phyloP scores from a whole-genome alignment of 306 rosid genomes.

The Rosa chinensis region DNA sequence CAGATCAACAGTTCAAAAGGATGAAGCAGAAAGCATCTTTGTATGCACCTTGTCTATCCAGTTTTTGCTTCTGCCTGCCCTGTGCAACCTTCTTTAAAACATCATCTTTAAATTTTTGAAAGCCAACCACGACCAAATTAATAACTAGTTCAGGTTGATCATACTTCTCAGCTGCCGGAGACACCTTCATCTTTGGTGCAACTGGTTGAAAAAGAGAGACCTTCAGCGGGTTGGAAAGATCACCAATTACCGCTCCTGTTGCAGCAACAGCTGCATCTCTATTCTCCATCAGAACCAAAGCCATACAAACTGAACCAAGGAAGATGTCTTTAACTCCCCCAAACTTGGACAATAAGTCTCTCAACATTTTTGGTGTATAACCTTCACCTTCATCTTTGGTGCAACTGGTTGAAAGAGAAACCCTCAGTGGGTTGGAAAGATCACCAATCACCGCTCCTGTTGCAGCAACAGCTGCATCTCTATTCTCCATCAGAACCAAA shows the following conservation, averaged over 20 bases:
- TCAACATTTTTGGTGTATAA: conserved; percentile 64
- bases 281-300: conserved; percentile 72
- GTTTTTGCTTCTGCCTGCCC: conserved; percentile 19
- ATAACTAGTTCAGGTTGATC: conserved; percentile 41
- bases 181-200: conserved; percentile 8
- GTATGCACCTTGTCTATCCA: not conserved
- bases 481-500: too few species aligned
- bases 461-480: too few species aligned
- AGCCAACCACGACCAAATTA: conserved; percentile 52
- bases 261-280: conserved; percentile 83
- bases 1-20: not conserved
- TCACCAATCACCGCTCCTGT: too few species aligned
- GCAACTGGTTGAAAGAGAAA: too few species aligned
- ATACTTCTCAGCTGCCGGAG: conserved; percentile 23
- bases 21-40: not conserved
- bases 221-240: conserved; percentile 9
- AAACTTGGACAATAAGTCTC: conserved; percentile 56
- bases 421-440: too few species aligned
- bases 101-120: conserved; percentile 71
- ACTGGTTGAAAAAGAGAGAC: conserved; percentile 59
- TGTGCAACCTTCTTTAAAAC: conserved; percentile 67
- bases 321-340: conserved; percentile 53
- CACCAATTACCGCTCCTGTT: conserved; percentile 53
- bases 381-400: conserved; percentile 34
- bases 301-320: conserved; percentile 66